Conservation (phyloP, 2,329 filamentous ascomycete species). For the Hypomyces rosellus region DNA sequence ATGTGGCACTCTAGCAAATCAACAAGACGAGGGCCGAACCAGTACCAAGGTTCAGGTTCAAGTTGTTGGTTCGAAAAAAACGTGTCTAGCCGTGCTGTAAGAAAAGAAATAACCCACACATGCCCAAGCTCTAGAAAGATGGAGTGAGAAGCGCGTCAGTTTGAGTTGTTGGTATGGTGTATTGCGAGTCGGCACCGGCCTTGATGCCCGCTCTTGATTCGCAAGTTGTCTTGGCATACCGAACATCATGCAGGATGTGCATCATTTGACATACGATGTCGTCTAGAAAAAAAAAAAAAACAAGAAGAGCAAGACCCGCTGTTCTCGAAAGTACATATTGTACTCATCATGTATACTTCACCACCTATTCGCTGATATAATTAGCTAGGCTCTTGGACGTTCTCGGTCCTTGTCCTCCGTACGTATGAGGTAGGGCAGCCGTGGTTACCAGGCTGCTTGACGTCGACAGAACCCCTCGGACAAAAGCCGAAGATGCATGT, state of each 20-base stretch:
- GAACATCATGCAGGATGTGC: too few relatives aligned
- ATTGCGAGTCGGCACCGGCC: not conserved
- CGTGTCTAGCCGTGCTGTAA: not conserved
- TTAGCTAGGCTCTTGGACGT: too few relatives aligned
- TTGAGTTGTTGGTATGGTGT: not conserved
- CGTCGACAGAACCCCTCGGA: slow-evolving; percentile 7
- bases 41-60: not conserved
- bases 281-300: too few relatives aligned
- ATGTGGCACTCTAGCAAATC: not conserved
- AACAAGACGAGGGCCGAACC: not conserved
- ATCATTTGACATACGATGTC: too few relatives aligned
- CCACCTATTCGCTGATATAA: too few relatives aligned
- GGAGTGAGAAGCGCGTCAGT: too few relatives aligned
- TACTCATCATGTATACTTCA: too few relatives aligned
- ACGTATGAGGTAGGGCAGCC: not conserved
- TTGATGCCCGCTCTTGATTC: not conserved
- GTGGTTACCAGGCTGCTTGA: slow-evolving; percentile 1
- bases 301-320: too few relatives aligned
- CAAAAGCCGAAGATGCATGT: slow-evolving; percentile 10
- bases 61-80: not conserved
- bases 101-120: not conserved
- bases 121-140: too few relatives aligned
- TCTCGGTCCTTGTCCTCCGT: too few relatives aligned
- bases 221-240: too few relatives aligned
- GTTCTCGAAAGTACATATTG: too few relatives aligned